Evolutionary conservation across 495 filamentous ascomycete species (phyloP).

Genomic region (Penicillium goetzii): DNA sequence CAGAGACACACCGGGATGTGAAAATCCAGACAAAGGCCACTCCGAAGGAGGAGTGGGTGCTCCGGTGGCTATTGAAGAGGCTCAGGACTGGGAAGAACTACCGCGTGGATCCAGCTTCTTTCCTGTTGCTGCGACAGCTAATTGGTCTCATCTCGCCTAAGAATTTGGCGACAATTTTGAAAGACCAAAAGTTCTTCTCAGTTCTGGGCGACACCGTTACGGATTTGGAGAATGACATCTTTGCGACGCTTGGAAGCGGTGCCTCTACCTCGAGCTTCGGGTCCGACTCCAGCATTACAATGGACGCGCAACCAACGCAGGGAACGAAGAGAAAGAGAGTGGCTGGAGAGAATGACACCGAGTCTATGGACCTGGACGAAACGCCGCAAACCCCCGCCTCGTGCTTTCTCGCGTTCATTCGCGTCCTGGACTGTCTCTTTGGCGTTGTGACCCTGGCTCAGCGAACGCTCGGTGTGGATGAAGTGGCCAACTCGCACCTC

Average conservation of each 20-base stretch:
- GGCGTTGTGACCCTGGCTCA: conserved; percentile 36
- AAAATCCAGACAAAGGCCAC: conserved; percentile 33
- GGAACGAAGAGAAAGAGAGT: conserved; percentile 51
- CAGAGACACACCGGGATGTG: conserved; percentile 37
- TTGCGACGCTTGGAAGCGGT: conserved; percentile 35
- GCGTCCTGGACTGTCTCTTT: conserved; percentile 45
- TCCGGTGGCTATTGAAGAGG: conserved; percentile 70
- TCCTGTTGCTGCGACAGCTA: conserved; percentile 53
- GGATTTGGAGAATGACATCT: conserved; percentile 45
- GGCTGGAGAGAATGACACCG: conserved; percentile 37
- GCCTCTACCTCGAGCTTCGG: conserved; percentile 30
- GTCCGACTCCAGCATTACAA: conserved; percentile 45
- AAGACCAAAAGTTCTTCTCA: conserved; percentile 53
- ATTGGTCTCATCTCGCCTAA: conserved; percentile 48
- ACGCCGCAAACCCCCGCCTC: conserved; percentile 40
- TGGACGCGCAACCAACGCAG: conserved; percentile 49
- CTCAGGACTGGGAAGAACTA: conserved; percentile 51
- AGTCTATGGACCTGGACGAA: conserved; percentile 45
- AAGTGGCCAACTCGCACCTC: conserved; percentile 55
- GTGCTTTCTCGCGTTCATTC: conserved; percentile 47
- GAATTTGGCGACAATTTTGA: conserved; percentile 53
- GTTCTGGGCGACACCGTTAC: conserved; percentile 46
- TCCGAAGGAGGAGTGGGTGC: conserved; percentile 66
- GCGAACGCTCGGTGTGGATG: conserved; percentile 33
- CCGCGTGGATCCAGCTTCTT: conserved; percentile 50